Evolutionary conservation across 768 basidiomycete genomes (phyloP).

Genomic region (Tubosaeta sp.): DNA sequence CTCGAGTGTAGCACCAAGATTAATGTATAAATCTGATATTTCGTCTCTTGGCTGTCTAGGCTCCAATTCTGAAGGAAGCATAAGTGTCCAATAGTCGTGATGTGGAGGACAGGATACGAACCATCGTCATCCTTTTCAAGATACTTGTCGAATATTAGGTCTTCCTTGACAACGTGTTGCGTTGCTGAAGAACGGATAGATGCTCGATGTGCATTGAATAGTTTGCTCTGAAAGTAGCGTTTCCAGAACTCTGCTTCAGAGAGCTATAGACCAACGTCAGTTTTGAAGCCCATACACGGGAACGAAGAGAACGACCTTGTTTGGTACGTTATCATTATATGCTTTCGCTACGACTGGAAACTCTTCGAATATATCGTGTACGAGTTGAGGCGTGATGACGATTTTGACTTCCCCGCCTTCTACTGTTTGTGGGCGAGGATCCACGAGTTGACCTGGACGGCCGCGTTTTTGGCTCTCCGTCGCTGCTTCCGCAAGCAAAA

Average conservation of each 20-base stretch:
- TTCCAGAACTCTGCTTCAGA: conserved; percentile 94
- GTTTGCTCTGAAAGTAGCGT: conserved; percentile 92
- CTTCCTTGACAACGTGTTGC: conserved; percentile 83
- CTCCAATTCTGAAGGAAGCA: conserved; percentile 54
- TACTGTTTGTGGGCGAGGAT: conserved; percentile 80
- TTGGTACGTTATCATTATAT: conserved; percentile 89
- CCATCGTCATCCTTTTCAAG: conserved; percentile 96
- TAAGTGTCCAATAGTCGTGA: not conserved
- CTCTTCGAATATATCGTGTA: conserved; percentile 96
- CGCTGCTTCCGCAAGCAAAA: conserved; percentile 72
- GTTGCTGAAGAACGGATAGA: conserved; percentile 84
- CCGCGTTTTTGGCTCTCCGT: conserved; percentile 72
- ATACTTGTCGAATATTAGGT: conserved; percentile 93
- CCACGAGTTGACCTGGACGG: conserved; percentile 81
- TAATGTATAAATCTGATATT: conserved; percentile 72
- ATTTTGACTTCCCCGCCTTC: conserved; percentile 87
- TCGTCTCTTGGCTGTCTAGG: conserved; percentile 68
- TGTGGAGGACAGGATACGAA: conserved; percentile 31
- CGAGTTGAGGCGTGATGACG: conserved; percentile 84
- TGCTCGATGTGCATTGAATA: conserved; percentile 93
- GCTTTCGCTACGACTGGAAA: conserved; percentile 93
- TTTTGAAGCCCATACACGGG: not conserved
- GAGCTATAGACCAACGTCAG: conserved; percentile 46
- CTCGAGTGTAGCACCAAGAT: conserved; percentile 82
- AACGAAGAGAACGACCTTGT: conserved; percentile 48